Evolutionary conservation across 2,329 filamentous ascomycete species (phyloP).

Genomic region (Dendryphion nanum): DNA sequence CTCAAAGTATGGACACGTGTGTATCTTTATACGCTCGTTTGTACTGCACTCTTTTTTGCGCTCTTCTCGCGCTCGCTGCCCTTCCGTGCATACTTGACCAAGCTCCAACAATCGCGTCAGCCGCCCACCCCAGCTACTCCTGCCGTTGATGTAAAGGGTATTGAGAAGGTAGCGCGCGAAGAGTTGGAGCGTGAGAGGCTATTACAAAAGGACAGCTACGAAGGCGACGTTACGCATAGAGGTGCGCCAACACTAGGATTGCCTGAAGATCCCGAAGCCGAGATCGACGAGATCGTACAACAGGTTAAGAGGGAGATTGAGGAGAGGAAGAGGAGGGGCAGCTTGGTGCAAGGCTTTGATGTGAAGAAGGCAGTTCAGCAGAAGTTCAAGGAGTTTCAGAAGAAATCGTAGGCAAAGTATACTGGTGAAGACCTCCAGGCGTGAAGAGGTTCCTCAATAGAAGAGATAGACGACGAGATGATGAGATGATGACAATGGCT

Average conservation of each 20-base stretch:
- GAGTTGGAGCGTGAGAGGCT: slow-evolving; percentile 34
- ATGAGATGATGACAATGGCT: too few species aligned
- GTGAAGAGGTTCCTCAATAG: not conserved
- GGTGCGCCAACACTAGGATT: slow-evolving; percentile 71
- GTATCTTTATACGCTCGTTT: slow-evolving; percentile 81
- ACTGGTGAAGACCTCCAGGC: too few species aligned
- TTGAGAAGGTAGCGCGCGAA: slow-evolving; percentile 35
- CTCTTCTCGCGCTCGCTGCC: slow-evolving; percentile 84
- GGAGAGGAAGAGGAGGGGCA: slow-evolving; percentile 50
- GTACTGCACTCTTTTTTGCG: slow-evolving; percentile 61
- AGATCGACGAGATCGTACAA: slow-evolving; percentile 73
- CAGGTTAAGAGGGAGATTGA: slow-evolving; percentile 76
- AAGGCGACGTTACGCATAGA: slow-evolving; percentile 48
- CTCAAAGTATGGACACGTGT: slow-evolving; percentile 78
- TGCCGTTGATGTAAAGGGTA: slow-evolving; percentile 41
- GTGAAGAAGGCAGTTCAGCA: slow-evolving; percentile 36
- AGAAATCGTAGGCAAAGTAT: too few species aligned
- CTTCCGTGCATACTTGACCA: slow-evolving; percentile 42
- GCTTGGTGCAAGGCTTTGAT: slow-evolving; percentile 33
- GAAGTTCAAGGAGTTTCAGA: slow-evolving; percentile 32
- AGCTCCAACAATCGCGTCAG: slow-evolving; percentile 25
- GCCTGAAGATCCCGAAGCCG: slow-evolving; percentile 70
- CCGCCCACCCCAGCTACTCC: slow-evolving; percentile 10
- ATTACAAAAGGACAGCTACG: slow-evolving; percentile 55
- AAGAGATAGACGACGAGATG: too few species aligned